A percentile compares a stretch with the other conserved stretches of the same genome.
phyloP scores from a whole-genome alignment of 768 basidiomycete species.

The Arthromyces matolae region DNA sequence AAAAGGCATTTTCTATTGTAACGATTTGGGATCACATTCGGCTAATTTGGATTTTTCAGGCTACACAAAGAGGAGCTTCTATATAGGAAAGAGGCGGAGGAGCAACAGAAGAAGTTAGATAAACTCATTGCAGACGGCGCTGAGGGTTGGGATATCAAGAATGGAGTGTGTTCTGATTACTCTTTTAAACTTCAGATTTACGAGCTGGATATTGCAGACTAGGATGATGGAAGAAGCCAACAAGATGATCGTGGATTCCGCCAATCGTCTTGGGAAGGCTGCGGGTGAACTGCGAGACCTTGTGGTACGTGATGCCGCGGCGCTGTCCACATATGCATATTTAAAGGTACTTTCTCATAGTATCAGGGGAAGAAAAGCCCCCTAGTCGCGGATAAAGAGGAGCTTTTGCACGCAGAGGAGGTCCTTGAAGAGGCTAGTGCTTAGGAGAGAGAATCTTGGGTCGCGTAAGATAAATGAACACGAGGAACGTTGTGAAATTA shows the following conservation, averaged over 20 bases:
- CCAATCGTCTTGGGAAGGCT: conserved; percentile 56
- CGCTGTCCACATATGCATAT: conserved; percentile 4
- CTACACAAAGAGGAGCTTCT: conserved; percentile 63
- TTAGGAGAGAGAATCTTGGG: conserved; percentile 28
- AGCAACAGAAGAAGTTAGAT: conserved; percentile 56
- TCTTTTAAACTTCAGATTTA: not conserved
- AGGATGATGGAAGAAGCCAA: conserved; percentile 72
- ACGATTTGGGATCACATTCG: conserved; percentile 2
- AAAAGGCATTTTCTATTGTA: conserved; percentile 59
- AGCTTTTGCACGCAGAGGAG: conserved; percentile 55
- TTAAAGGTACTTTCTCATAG: conserved; percentile 30
- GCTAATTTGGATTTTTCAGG: conserved; percentile 33
- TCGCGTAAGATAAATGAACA: conserved; percentile 5
- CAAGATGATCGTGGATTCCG: conserved; percentile 75
- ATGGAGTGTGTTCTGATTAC: conserved; percentile 47
- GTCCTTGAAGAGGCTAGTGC: conserved; percentile 48
- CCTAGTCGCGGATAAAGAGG: conserved; percentile 37
- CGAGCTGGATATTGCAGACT: conserved; percentile 36
- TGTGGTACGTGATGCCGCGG: conserved; percentile 50
- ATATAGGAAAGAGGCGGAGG: conserved; percentile 64
- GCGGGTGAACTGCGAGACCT: conserved; percentile 61
- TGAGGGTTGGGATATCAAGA: conserved; percentile 77
- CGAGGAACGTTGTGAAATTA: conserved; percentile 2
- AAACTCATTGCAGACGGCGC: conserved; percentile 55
- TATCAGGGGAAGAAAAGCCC: conserved; percentile 41